Evolutionary conservation across 2,329 filamentous ascomycete genomes (phyloP).

Genomic region (Alternaria sp.): DNA sequence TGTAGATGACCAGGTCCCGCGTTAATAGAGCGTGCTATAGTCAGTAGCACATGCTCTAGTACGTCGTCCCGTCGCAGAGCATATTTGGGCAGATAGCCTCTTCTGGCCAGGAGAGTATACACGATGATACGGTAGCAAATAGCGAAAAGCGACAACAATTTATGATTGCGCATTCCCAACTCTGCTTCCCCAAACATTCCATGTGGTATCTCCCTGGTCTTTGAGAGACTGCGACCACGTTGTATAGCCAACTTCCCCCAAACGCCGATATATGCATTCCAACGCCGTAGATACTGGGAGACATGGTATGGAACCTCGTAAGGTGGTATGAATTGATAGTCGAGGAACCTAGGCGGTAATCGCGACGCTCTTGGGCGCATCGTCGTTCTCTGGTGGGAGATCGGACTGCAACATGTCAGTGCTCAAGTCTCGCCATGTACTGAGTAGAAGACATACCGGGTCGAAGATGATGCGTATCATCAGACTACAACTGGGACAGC

Average conservation of each 20-base stretch:
- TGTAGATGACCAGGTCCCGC: conserved; percentile 40
- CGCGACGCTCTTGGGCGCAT: conserved; percentile 28
- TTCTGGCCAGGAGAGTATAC: not conserved
- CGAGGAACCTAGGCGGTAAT: conserved; percentile 31
- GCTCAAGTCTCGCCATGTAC: not conserved
- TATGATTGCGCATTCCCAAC: not conserved
- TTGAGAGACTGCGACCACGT: not conserved
- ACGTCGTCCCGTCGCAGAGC: not conserved
- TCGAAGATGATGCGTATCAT: conserved; percentile 98
- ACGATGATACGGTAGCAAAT: conserved; percentile 2
- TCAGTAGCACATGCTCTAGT: not conserved
- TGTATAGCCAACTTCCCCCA: conserved; percentile 4
- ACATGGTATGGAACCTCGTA: not conserved
- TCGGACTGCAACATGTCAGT: conserved; percentile 34
- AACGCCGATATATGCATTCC: conserved; percentile 22
- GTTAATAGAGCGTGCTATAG: conserved; percentile 19
- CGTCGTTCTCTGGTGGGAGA: conserved; percentile 35
- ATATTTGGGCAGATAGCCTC: not conserved
- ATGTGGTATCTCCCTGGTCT: not conserved
- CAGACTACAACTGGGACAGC: conserved; percentile 95
- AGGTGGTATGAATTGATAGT: not conserved
- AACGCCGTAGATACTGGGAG: conserved; percentile 9
- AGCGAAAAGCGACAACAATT: not conserved
- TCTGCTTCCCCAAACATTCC: not conserved
- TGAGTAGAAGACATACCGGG: conserved; percentile 60